Evolutionary conservation across 441 rosid genomes (phyloP), one percentile per base, ranked within the genome.

Genomic region (Pelargonium exstipulatum): DNA sequence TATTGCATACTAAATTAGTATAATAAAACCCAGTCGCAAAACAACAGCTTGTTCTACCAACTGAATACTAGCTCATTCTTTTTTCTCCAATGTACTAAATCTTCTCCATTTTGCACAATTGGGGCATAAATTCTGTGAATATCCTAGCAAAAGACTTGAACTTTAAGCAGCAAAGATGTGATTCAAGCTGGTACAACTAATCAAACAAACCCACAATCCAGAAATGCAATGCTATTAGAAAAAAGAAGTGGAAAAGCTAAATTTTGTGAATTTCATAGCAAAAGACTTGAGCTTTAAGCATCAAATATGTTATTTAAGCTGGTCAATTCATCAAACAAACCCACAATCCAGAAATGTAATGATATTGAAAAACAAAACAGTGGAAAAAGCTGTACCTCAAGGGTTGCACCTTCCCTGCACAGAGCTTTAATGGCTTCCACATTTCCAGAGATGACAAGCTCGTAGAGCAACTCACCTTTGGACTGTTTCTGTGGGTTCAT

Each of bases 401-500:
- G 84, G 26, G 49, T 71, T 61, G 82, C 86, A 67, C 80, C 85
- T 68, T 79, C 83, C 35, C 74, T 69, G 80, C 80, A 58, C 45
- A 87, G 86, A 66, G 78, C 71, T 77, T 53, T 82, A 72, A 84
- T 79, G 73, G 78, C 86, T 9, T 85, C 83, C 5, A 70, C 68
- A 67, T 87, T 75, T 48, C 81, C 83, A 69, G 81, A 14, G 20
- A 5, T 55, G 29, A 81, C 86, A 22, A 79, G 70, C 42, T 81
- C 83, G 66, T 77, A 69, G 20, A 87, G 74, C 73, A 81, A 22
- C 72, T 83, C 85, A 57, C 76, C 92, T 72, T 81, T 84, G 51
- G 92, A 83, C 73, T 78, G 82, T 48, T 45, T 12, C n/a, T 66
- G 76, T 66, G 73, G 85, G 35, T 76, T 71, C 87, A 79, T 83